phyloP scores from a whole-genome alignment of 2,329 filamentous ascomycete genomes.

The Phoma sp. region DNA sequence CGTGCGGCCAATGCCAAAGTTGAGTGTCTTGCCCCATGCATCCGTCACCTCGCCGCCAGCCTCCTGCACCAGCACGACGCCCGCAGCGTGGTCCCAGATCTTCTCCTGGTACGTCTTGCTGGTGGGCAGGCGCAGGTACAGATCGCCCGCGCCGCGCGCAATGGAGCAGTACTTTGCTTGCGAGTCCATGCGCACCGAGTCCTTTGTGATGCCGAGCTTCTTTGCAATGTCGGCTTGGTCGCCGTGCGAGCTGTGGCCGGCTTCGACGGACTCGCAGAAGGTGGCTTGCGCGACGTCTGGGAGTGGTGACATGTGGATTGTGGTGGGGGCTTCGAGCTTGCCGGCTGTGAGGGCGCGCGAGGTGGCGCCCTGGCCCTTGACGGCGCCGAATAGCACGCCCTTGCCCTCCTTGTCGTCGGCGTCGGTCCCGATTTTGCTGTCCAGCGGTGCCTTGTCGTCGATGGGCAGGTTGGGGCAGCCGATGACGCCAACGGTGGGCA shows the following conservation, averaged over 20 bases:
- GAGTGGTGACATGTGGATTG: constrained; percentile 81
- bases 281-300: constrained; percentile 78
- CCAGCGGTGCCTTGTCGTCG: constrained; percentile 75
- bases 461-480: constrained; percentile 95
- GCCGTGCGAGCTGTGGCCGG: constrained; percentile 86
- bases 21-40: constrained; percentile 79
- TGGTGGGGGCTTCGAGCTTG: constrained; percentile 61
- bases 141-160: constrained; percentile 89
- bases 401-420: constrained; percentile 76
- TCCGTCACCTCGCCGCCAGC: constrained; percentile 93
- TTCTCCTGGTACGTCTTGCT: constrained; percentile 93
- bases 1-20: constrained; percentile 87
- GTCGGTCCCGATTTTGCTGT: constrained; percentile 74
- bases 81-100: constrained; percentile 99
- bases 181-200: constrained; percentile 95
- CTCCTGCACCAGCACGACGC: constrained; percentile 91
- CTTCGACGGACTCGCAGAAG: constrained; percentile 97
- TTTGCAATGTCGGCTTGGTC: constrained; percentile 85
- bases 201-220: constrained; percentile 83
- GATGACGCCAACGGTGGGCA: constrained; percentile 92
- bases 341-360: constrained; percentile 72
- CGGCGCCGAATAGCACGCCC: constrained; percentile 87
- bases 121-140: constrained; percentile 89
- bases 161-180: constrained; percentile 98
- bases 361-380: constrained; percentile 79